phyloP scores from a whole-genome alignment of 805 yeast species.

The Suhomyces sp. region DNA sequence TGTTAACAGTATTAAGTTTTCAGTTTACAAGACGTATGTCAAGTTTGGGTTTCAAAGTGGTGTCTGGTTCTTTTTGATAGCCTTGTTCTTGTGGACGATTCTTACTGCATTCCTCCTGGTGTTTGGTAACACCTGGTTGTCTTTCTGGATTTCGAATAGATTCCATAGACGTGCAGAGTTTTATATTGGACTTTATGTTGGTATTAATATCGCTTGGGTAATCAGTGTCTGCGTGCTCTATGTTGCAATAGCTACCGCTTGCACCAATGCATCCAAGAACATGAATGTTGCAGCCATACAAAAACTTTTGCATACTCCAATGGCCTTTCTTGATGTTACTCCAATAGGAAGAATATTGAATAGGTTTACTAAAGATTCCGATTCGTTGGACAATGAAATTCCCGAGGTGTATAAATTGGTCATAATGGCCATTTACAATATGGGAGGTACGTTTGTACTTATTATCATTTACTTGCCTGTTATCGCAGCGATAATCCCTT shows the following conservation, averaged over 20 bases:
- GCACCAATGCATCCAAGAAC: constrained; percentile 51
- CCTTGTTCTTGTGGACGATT: constrained; percentile 44
- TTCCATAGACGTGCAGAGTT: constrained; percentile 51
- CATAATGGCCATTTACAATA: constrained; percentile 50
- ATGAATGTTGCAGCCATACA: constrained; percentile 61
- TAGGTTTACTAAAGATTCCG: constrained; percentile 85
- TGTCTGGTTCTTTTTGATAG: constrained; percentile 50
- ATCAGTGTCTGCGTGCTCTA: constrained; percentile 44
- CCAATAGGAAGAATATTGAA: constrained; percentile 86
- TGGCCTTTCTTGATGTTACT: constrained; percentile 79
- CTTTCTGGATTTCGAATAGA: constrained; percentile 27
- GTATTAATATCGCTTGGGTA: constrained; percentile 52
- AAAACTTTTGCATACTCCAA: constrained; percentile 69
- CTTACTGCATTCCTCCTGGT: constrained; percentile 16
- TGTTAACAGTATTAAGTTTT: constrained; percentile 12
- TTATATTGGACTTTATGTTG: constrained; percentile 71
- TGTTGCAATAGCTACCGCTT: constrained; percentile 45
- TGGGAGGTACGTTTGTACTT: constrained; percentile 60
- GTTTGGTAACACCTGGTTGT: constrained; percentile 23
- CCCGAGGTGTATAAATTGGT: constrained; percentile 66
- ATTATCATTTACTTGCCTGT: constrained; percentile 72
- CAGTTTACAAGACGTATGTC: constrained; percentile 15
- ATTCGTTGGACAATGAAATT: constrained; percentile 75
- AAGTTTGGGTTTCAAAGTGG: constrained; percentile 12
- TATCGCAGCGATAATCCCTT: constrained; percentile 65